Evolutionary conservation across 148 eudicot species (phyloP), one percentile per base, ranked within the genome.

Genomic region (Cornus florida): DNA sequence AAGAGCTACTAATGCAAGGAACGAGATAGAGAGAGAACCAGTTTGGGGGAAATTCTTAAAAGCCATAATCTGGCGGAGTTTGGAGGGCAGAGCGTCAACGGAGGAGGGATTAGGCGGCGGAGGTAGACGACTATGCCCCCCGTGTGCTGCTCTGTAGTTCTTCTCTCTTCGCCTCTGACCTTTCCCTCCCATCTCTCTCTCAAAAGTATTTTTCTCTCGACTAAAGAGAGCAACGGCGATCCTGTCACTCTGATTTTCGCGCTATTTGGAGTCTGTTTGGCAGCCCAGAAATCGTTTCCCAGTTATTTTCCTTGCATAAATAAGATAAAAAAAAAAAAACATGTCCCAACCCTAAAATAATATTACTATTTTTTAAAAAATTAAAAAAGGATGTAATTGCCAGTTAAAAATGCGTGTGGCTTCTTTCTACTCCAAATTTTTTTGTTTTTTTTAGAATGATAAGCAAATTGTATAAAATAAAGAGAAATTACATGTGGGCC

Each of bases 91-190:
- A 65, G 93, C 94, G 33, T 90, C 89, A 24, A 91, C 28, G 53
- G 94, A 84, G 71, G 96, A 87, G 48, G 86, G 32, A 1, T 69
- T 71, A 16, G 98, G 98, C 16, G 98, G 98, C 3, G 97, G 98
- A 4, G 93, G 96, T 22, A 89, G 93, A 13, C 90, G 89, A 70
- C 70, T 84, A 75, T 82, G 59, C 33, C 88, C 94, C 43, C 94
- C 96, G 50, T 95, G 98, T 3, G 98, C 92, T 10, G 91, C 92
- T 24, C 67, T 71, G 90, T 93, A 95, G 84, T 95, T 95, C 86
- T 91, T 93, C 87, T 91, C 97, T 82, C 98, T 89, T 80, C 97
- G 85, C 72, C 80, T 89, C 64, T 66, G 59, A 17, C 91, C 98
- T 85, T 90, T 93, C 35, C 97, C 97, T 70, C 89, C 97, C 98